These are phyloP conservation scores for Emydomyces testavorans DNA, from an alignment of 2,329 filamentous ascomycete species.

Conservation along the genomic window DNA sequence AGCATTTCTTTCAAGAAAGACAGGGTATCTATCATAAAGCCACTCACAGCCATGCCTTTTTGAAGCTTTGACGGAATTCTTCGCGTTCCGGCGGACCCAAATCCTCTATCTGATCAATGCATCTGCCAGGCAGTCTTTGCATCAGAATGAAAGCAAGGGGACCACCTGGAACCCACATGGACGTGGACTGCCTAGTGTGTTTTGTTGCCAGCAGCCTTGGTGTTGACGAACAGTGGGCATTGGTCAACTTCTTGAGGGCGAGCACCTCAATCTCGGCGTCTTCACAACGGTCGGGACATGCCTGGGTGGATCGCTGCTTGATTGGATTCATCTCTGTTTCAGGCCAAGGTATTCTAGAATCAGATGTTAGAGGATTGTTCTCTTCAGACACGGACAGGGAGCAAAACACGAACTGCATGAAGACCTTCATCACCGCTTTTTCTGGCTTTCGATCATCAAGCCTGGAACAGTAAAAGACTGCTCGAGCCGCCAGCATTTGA, in stretches of 20 bases:
- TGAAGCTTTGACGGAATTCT: neutral
- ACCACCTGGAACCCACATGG: neutral
- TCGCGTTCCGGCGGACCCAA: neutral
- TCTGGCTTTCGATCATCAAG: too few species aligned
- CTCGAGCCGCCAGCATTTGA: neutral
- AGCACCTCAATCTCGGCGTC: neutral
- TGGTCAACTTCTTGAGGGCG: neutral
- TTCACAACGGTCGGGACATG: too few species aligned
- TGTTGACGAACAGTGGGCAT: neutral
- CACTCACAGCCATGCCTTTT: neutral
- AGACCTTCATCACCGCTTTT: too few species aligned
- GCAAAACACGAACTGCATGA: too few species aligned
- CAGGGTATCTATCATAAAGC: neutral
- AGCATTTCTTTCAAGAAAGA: neutral
- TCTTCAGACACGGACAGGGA: too few species aligned
- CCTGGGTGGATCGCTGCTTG: too few species aligned
- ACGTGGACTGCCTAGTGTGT: neutral
- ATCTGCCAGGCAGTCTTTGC: neutral
- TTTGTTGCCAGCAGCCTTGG: neutral
- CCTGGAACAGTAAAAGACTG: neutral
- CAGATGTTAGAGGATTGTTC: too few species aligned
- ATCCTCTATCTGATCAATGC: neutral
- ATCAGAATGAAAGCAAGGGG: neutral
- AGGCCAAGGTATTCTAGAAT: too few species aligned
- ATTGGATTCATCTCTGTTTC: too few species aligned